phyloP scores from a whole-genome alignment of 306 rosid species.

The Cucurbita moschata region DNA sequence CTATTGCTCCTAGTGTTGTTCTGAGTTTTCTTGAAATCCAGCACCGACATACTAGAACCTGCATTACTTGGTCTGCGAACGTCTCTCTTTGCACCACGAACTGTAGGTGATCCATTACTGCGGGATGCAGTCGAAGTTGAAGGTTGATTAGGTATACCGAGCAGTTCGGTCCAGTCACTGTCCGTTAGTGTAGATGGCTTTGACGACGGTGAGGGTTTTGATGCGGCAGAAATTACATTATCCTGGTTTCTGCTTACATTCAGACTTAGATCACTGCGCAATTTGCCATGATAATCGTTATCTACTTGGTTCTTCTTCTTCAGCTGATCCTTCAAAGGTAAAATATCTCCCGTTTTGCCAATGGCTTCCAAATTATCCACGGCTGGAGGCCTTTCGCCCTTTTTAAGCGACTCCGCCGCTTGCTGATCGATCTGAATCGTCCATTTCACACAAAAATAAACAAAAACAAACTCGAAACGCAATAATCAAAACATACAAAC shows the following conservation, averaged over 20 bases:
- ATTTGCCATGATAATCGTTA: conserved; percentile 37
- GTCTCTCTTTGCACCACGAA: conserved; percentile 41
- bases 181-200: conserved; percentile 37
- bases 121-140: conserved; percentile 24
- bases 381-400: conserved; percentile 41
- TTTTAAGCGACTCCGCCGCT: conserved; percentile 89
- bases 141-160: conserved; percentile 36
- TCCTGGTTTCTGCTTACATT: conserved; percentile 10
- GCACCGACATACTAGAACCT: conserved; percentile 14
- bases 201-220: conserved; percentile 35
- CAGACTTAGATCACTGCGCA: conserved; percentile 40
- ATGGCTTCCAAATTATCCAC: conserved; percentile 36
- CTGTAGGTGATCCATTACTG: conserved; percentile 20
- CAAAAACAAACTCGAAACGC: neutral
- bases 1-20: conserved; percentile 23
- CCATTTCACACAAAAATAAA: conserved; percentile 13
- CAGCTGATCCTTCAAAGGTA: conserved; percentile 75
- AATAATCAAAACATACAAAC: neutral
- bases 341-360: conserved; percentile 23
- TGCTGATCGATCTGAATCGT: conserved; percentile 82
- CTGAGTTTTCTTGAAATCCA: conserved; percentile 36
- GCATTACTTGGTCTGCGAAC: conserved; percentile 31
- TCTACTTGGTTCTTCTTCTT: conserved; percentile 47
- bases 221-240: conserved; percentile 22
- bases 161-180: conserved; percentile 86